Percentiles rank a stretch among this genome's conserved stretches.
phyloP scores from a whole-genome alignment of 495 filamentous ascomycete genomes.

The Tuber indicum region DNA sequence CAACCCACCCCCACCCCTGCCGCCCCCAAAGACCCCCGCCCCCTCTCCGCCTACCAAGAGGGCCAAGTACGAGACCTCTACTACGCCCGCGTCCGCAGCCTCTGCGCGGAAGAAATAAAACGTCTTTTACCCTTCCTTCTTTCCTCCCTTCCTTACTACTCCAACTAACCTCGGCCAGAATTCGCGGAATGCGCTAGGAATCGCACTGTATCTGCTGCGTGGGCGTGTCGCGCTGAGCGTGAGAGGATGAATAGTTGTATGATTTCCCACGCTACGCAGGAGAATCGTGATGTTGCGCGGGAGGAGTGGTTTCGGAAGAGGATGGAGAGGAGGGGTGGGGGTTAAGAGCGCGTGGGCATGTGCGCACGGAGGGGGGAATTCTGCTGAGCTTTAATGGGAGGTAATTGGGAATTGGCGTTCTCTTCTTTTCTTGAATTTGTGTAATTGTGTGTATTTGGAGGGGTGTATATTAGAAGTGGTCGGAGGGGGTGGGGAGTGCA shows the following conservation, averaged over 20 bases:
- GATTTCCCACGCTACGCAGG: slow-evolving; percentile 71
- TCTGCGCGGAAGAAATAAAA: slow-evolving; percentile 80
- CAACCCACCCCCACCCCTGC: slow-evolving; percentile 3
- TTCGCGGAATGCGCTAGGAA: slow-evolving; percentile 83
- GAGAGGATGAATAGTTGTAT: slow-evolving; percentile 91
- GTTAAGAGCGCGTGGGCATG: slow-evolving; percentile 46
- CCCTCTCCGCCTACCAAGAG: slow-evolving; percentile 88
- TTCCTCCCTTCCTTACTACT: no score
- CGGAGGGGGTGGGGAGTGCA: background rate
- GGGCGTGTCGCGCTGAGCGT: slow-evolving; percentile 70
- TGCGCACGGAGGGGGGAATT: slow-evolving; percentile 23
- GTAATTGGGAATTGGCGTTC: background rate
- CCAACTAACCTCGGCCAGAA: slow-evolving; percentile 47
- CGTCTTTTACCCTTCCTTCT: slow-evolving; percentile 48
- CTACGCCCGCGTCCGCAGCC: slow-evolving; percentile 71
- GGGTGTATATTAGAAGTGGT: slow-evolving; percentile 12
- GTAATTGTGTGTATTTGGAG: background rate
- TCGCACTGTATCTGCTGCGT: slow-evolving; percentile 77
- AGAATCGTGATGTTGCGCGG: slow-evolving; percentile 77
- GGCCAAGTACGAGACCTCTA: slow-evolving; percentile 83
- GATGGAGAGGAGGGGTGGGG: slow-evolving; percentile 58
- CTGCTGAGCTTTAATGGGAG: slow-evolving; percentile 17
- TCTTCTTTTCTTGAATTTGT: background rate
- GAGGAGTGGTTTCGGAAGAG: slow-evolving; percentile 85
- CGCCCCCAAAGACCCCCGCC: slow-evolving; percentile 50